Evolutionary conservation across 2,329 filamentous ascomycete genomes (phyloP), one percentile per base, ranked within the genome.

Genomic region (Pestalotiopsis fici): DNA sequence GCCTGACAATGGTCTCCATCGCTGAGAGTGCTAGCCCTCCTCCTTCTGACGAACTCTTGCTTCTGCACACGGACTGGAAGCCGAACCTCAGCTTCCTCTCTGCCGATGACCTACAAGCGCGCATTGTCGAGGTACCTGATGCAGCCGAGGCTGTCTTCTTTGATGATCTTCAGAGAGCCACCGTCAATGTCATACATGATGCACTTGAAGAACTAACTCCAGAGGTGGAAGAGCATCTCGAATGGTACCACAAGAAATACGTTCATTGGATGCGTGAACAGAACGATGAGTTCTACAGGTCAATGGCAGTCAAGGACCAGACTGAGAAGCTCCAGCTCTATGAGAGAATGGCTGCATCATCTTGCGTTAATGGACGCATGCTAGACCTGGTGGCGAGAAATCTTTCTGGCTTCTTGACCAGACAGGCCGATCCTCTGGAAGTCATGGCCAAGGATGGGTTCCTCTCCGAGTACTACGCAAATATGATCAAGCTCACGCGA

Each of bases 401-500:
- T 18, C 61, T 67, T 4, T 39, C 55, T 18, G 28, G 50, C 23
- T 64, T 67, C 27, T 18, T 67, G 15, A 54, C 4, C 2, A 62
- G 55, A n/a, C 18, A 60, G 12, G 37, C 39, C 23, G 66, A 67
- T 27, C 62, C 66, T 27, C 43, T 67, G 7, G 63, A 67, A 31
- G 31, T 62, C n/a, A 60, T 67, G 43, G 39, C 59, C 47, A 56
- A 55, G 9, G 63, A 65, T 56, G 59, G 47, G 4, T 50, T 67
- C 6, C 54, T 64, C 43, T 39, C 56, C 27, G 63, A 65, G 37
- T 65, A 65, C 6, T 67, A 67, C 66, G 55, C 55, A n/a, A 23
- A 67, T 43, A 59, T 56, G 61, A 55, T 65, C 23, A 59, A 64
- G 61, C 43, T 64, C 37, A 35, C 23, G 9, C n/a, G 63, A 27